These are phyloP conservation scores for Trichosporon coremiiforme DNA, from an alignment of 1,284 basidiomycete species.

Conservation along the genomic window DNA sequence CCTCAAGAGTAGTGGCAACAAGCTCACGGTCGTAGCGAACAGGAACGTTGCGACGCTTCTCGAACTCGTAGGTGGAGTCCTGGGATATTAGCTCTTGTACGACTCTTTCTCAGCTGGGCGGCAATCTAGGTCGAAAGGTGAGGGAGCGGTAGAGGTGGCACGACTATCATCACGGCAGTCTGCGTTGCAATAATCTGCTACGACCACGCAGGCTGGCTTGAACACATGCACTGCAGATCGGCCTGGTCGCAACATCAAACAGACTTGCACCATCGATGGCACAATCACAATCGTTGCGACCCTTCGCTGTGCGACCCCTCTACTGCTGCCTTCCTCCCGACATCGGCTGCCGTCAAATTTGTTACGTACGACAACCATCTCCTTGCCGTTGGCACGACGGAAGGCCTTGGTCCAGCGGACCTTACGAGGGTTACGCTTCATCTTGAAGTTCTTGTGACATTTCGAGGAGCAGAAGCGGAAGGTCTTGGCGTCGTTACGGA, in stretches of 20 bases:
- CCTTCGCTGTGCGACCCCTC: background rate
- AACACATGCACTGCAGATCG: too few relatives aligned
- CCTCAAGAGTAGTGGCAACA: slow-evolving; percentile 90
- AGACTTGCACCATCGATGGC: background rate
- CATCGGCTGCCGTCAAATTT: background rate
- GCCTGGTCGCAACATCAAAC: too few relatives aligned
- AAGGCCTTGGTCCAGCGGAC: slow-evolving; percentile 99
- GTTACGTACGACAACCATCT: slow-evolving; percentile 91
- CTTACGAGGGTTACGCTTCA: slow-evolving; percentile 99
- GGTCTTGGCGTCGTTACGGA: slow-evolving; percentile 93
- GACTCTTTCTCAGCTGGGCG: too few relatives aligned
- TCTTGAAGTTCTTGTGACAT: slow-evolving; percentile 99
- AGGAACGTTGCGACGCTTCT: slow-evolving; percentile 97
- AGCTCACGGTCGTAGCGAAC: slow-evolving; percentile 97
- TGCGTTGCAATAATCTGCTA: background rate
- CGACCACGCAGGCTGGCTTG: too few relatives aligned
- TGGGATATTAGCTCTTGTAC: slow-evolving; percentile 48
- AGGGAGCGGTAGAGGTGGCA: background rate
- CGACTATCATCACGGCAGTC: background rate
- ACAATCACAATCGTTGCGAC: background rate
- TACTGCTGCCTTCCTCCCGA: background rate
- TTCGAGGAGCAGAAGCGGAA: slow-evolving; percentile 97
- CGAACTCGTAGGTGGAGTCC: slow-evolving; percentile 99
- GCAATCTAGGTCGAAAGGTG: too few relatives aligned
- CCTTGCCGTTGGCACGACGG: slow-evolving; percentile 97